Percentiles rank a stretch among this genome's conserved stretches.
phyloP scores from a whole-genome alignment of 2,329 filamentous ascomycete species.

The Cordyceps militaris region DNA sequence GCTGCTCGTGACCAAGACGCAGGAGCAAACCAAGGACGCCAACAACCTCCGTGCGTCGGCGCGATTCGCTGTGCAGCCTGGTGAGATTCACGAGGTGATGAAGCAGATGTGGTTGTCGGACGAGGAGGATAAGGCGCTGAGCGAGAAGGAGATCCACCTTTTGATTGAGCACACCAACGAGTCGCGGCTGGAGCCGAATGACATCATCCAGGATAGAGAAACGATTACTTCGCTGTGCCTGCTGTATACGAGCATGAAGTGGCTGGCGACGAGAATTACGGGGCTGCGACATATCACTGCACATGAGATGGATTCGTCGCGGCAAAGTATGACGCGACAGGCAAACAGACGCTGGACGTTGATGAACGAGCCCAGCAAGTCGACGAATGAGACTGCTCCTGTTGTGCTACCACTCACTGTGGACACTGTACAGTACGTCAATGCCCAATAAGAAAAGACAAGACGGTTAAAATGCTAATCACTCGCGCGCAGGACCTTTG shows the following conservation, averaged over 20 bases:
- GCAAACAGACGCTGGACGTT: slow-evolving; percentile 78
- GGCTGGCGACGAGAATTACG: slow-evolving; percentile 79
- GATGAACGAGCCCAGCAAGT: slow-evolving; percentile 56
- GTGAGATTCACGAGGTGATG: slow-evolving; percentile 66
- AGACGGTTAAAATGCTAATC: neutral
- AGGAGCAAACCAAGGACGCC: slow-evolving; percentile 44
- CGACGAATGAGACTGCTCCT: slow-evolving; percentile 51
- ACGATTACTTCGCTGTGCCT: slow-evolving; percentile 78
- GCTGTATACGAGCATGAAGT: slow-evolving; percentile 96
- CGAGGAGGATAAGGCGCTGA: slow-evolving; percentile 43
- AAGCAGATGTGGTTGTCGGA: slow-evolving; percentile 56
- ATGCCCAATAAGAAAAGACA: neutral
- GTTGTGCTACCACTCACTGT: slow-evolving; percentile 83
- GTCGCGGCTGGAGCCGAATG: slow-evolving; percentile 61
- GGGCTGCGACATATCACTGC: slow-evolving; percentile 75
- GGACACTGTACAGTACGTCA: slow-evolving; percentile 69
- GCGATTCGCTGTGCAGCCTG: slow-evolving; percentile 60
- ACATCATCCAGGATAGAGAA: slow-evolving; percentile 86
- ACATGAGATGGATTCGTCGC: slow-evolving; percentile 60
- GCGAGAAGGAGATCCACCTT: slow-evolving; percentile 55
- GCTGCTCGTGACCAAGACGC: slow-evolving; percentile 65
- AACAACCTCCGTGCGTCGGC: slow-evolving; percentile 63
- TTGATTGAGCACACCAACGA: slow-evolving; percentile 53
- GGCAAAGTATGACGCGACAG: slow-evolving; percentile 44
- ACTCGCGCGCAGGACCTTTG: slow-evolving; percentile 64